Evolutionary conservation across 345 rosid genomes (phyloP), one percentile per base, ranked within the genome.

Genomic region (Bretschneidera sinensis): DNA sequence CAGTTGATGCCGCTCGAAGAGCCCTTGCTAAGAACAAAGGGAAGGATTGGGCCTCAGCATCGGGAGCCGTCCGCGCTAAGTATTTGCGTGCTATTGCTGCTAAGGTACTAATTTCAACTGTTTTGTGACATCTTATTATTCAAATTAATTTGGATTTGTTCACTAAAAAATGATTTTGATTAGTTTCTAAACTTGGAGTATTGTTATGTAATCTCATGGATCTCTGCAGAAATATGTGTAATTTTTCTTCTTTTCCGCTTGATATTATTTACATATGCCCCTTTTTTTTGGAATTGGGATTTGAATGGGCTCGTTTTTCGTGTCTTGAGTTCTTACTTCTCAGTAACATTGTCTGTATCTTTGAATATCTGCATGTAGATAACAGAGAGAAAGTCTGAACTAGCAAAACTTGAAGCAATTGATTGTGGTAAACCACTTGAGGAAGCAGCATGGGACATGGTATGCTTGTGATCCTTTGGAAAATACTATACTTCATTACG

Each of bases 11-110:
- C 22, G 97, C 99, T 59, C 78, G 79, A 68, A 75, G 62, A 70
- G 99, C 99, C 17, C 65, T 95, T 69, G 48, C 71, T 21, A 80
- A 85, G 70, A 86, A 91, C 80, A 83, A 78, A 60, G 98, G 98
- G 13, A 69, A 66, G 22, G 96, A 82, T 51, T 95, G 97, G 99
- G 70, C 99, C 20, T 69, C 31, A 0, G 90, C 96, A 13, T 58
- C 96, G 22, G 97, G 99, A 16, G 79, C 92, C 50, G 69, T 78
- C 34, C 96, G 99, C 57, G 99, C 99, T 52, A 90, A 71, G 83
- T 88, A 81, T 65, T 66, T 95, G 70, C 97, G 96, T 18, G 99
- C 95, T 61, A 95, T 95, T 76, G 94, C 99, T 70, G 86, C 96
- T 9, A 95, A 94, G 97, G 99, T 94, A 65, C 0, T 31, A 0